Evolutionary conservation across 2,329 filamentous ascomycete genomes (phyloP).

Genomic region (Apiospora malaysiana): DNA sequence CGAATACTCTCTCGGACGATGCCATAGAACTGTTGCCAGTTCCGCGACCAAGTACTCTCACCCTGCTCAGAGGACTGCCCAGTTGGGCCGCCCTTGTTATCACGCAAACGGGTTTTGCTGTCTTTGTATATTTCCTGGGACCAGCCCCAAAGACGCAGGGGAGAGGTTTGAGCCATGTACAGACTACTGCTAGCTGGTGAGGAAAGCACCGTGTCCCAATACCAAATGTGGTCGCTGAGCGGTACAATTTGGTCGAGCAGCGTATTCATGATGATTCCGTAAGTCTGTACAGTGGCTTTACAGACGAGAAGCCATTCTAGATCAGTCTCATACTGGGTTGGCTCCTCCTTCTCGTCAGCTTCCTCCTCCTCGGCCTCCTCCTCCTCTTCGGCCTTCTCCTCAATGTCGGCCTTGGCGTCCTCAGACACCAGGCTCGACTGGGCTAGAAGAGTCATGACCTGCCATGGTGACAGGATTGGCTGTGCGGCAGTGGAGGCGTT

Average conservation of each 20-base stretch:
- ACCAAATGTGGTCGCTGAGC: conserved; percentile 87
- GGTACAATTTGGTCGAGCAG: conserved; percentile 84
- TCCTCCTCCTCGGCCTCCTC: conserved; percentile 39
- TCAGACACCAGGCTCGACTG: conserved; percentile 62
- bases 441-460: conserved; percentile 66
- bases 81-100: conserved; percentile 32
- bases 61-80: conserved; percentile 37
- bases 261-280: conserved; percentile 78
- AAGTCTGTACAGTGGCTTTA: conserved; percentile 91
- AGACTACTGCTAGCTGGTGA: conserved; percentile 80
- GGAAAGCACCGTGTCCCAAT: conserved; percentile 89
- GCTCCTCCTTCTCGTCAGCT: conserved; percentile 36
- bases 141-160: conserved; percentile 75
- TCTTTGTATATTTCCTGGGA: conserved; percentile 72
- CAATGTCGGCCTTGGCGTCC: no score
- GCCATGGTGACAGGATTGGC: conserved; percentile 63
- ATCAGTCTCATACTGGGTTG: conserved; percentile 70
- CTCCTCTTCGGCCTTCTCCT: no score
- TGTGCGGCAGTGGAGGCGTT: conserved; percentile 66
- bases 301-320: conserved; percentile 89
- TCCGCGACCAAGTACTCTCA: conserved; percentile 41
- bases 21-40: conserved; percentile 77
- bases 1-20: conserved; percentile 78
- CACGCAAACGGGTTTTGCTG: conserved; percentile 51
- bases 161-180: conserved; percentile 87